phyloP scores from a whole-genome alignment of 805 yeast species.

The Suhomyces pyralidae region DNA sequence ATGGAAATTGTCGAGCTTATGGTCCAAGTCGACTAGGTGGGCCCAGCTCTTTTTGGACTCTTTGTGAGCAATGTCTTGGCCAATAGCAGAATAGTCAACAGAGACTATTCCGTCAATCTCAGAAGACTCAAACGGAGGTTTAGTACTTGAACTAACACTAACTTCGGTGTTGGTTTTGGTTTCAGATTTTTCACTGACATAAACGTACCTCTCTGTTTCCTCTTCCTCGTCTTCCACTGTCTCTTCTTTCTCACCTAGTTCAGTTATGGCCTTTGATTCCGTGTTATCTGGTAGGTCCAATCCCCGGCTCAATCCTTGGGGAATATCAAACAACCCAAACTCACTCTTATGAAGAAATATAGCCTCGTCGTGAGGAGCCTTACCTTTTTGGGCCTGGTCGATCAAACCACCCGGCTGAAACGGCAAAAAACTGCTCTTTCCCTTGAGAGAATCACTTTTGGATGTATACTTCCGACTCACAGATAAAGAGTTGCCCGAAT shows the following conservation, averaged over 20 bases:
- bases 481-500: slow-evolving; percentile 69
- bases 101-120: slow-evolving; percentile 47
- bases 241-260: slow-evolving; percentile 9
- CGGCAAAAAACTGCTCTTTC: slow-evolving; percentile 74
- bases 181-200: neutral
- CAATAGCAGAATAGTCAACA: slow-evolving; percentile 27
- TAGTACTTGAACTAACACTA: neutral
- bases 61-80: slow-evolving; percentile 20
- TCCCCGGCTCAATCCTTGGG: slow-evolving; percentile 82
- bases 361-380: slow-evolving; percentile 27
- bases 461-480: slow-evolving; percentile 65
- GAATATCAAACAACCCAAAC: slow-evolving; percentile 72
- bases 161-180: neutral
- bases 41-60: slow-evolving; percentile 75
- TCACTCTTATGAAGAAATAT: slow-evolving; percentile 61
- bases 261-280: slow-evolving; percentile 7
- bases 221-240: slow-evolving; percentile 9
- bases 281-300: slow-evolving; percentile 29
- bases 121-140: slow-evolving; percentile 30
- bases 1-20: slow-evolving; percentile 75
- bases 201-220: neutral
- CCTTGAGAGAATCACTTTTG: slow-evolving; percentile 59
- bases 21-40: slow-evolving; percentile 85
- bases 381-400: slow-evolving; percentile 10
- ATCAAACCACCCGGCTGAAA: slow-evolving; percentile 86